These are phyloP conservation scores for Citrus hindsii DNA, from an alignment of 345 rosid genomes.

Conservation along the genomic window DNA sequence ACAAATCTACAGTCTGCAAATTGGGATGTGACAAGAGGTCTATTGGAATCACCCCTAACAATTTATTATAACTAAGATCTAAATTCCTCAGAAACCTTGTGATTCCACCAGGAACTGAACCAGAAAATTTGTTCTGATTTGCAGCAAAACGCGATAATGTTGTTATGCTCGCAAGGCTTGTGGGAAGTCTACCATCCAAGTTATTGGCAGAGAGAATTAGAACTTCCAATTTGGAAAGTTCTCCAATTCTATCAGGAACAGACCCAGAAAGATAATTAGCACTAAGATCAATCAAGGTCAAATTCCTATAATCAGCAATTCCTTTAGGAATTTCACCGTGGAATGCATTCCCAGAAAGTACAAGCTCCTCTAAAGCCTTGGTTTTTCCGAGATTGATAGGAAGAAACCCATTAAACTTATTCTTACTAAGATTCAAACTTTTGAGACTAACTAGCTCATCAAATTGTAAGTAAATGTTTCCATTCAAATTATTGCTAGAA, in stretches of 20 bases:
- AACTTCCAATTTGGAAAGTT: slow-evolving; percentile 41
- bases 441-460: slow-evolving; percentile 44
- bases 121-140: slow-evolving; percentile 41
- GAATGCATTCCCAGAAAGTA: slow-evolving; percentile 39
- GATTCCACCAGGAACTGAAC: slow-evolving; percentile 47
- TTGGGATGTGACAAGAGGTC: slow-evolving; percentile 34
- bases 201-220: slow-evolving; percentile 51
- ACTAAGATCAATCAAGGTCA: slow-evolving; percentile 53
- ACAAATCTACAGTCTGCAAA: slow-evolving; percentile 51
- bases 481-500: slow-evolving; percentile 40
- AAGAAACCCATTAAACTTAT: slow-evolving; percentile 34
- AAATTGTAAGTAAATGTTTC: slow-evolving; percentile 36
- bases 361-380: slow-evolving; percentile 40
- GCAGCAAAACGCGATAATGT: slow-evolving; percentile 60
- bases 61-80: slow-evolving; percentile 60
- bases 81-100: slow-evolving; percentile 38
- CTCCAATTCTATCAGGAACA: slow-evolving; percentile 49
- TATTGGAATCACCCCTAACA: slow-evolving; percentile 44
- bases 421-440: slow-evolving; percentile 45
- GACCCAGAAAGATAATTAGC: slow-evolving; percentile 38
- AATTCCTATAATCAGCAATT: slow-evolving; percentile 31
- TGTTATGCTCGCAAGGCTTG: slow-evolving; percentile 32
- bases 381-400: slow-evolving; percentile 37
- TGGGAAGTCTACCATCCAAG: slow-evolving; percentile 47
- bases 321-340: slow-evolving; percentile 44